Evolutionary conservation across 2,329 filamentous ascomycete genomes (phyloP).

Genomic region (Fusarium globosum): DNA sequence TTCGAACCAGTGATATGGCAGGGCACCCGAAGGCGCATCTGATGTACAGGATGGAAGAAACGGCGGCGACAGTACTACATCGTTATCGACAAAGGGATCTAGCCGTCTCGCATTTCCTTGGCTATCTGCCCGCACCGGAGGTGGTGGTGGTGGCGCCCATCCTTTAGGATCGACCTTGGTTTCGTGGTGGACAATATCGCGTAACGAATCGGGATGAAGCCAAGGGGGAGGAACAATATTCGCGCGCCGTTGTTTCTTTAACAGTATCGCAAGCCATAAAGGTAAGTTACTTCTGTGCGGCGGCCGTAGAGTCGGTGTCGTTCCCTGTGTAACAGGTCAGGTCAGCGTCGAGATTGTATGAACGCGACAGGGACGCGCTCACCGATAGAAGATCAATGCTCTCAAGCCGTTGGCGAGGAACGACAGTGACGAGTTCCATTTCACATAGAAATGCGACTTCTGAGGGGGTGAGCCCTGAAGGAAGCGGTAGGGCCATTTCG

Average conservation of each 20-base stretch:
- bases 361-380: constrained; percentile 55
- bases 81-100: constrained; percentile 42
- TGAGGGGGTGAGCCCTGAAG: constrained; percentile 75
- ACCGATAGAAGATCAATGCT: constrained; percentile 87
- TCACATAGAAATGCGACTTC: constrained; percentile 96
- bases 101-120: constrained; percentile 56
- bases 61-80: constrained; percentile 70
- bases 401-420: constrained; percentile 91
- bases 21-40: constrained; percentile 71
- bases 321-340: constrained; percentile 67
- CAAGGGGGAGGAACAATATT: constrained; percentile 93
- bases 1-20: constrained; percentile 97
- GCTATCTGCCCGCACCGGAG: constrained; percentile 65
- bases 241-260: constrained; percentile 93
- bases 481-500: constrained; percentile 63
- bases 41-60: constrained; percentile 83
- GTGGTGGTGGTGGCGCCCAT: constrained; percentile 81
- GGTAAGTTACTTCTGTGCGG: constrained; percentile 84
- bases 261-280: constrained; percentile 92
- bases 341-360: constrained; percentile 25
- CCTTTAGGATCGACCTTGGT: constrained; percentile 75
- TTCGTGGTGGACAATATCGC: constrained; percentile 83
- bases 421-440: constrained; percentile 94
- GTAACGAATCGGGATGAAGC: constrained; percentile 81
- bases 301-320: constrained; percentile 79